Conservation (phyloP, 345 rosid genomes). For the Anacardium occidentale region DNA sequence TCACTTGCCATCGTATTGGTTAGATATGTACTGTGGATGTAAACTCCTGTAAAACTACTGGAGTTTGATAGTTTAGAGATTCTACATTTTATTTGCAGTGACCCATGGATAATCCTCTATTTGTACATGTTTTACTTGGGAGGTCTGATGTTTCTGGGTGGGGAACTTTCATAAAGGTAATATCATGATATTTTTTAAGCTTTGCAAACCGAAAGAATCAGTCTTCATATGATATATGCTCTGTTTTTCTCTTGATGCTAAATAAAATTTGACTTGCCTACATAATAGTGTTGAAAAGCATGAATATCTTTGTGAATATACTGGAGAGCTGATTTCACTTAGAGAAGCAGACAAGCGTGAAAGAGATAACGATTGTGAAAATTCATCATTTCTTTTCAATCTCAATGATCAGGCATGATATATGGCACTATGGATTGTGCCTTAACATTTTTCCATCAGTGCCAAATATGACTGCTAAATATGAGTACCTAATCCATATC, state of each 20-base stretch:
- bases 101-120: constrained; percentile 3
- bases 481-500: constrained; percentile 11
- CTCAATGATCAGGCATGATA: constrained; percentile 87
- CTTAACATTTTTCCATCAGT: not conserved
- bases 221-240: not conserved
- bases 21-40: not conserved
- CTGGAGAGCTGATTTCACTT: constrained; percentile 97
- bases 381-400: constrained; percentile 96
- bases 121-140: constrained; percentile 89
- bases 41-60: not conserved
- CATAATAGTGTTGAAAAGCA: constrained; percentile 97
- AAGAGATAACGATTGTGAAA: constrained; percentile 96
- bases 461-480: not conserved
- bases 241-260: constrained; percentile 18
- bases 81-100: not conserved
- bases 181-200: constrained; percentile 8
- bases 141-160: constrained; percentile 97
- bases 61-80: not conserved
- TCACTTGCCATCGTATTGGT: not conserved
- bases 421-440: not conserved
- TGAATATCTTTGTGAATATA: constrained; percentile 97
- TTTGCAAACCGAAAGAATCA: not conserved
- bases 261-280: constrained; percentile 18
- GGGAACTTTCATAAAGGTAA: constrained; percentile 99
- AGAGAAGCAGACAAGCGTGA: constrained; percentile 99